phyloP scores from a whole-genome alignment of 129 eudicot genomes.

The Solidago caesia region DNA sequence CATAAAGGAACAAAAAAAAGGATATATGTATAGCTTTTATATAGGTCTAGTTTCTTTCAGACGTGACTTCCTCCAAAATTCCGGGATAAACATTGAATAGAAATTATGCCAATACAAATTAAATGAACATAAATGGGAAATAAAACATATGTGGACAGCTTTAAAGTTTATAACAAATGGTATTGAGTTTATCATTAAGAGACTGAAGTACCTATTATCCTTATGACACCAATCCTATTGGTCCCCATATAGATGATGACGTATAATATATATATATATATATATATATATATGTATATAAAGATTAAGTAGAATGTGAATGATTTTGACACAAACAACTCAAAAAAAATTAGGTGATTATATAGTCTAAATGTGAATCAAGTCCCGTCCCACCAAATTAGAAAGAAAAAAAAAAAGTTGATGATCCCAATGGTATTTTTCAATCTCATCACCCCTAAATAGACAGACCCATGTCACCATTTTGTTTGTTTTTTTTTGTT shows the following conservation, averaged over 20 bases:
- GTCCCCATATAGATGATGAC: constrained; percentile 13
- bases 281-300: not conserved
- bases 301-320: constrained; percentile 19
- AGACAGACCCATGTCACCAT: constrained; percentile 26
- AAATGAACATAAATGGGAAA: constrained; percentile 35
- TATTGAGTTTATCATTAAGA: constrained; percentile 12
- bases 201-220: constrained; percentile 17
- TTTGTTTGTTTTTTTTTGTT: too few species aligned
- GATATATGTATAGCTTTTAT: constrained; percentile 10
- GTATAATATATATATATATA: not conserved
- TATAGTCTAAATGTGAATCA: constrained; percentile 28
- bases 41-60: constrained; percentile 33
- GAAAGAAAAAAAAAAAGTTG: constrained; percentile 19
- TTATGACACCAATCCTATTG: constrained; percentile 22
- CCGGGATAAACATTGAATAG: constrained; percentile 29
- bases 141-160: constrained; percentile 27
- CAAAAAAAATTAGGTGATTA: constrained; percentile 9
- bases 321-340: constrained; percentile 28
- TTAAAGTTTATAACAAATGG: constrained; percentile 26
- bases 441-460: constrained; percentile 24
- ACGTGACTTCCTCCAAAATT: constrained; percentile 35
- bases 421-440: constrained; percentile 6
- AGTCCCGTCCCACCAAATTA: constrained; percentile 48
- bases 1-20: not conserved
- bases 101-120: constrained; percentile 15